These are phyloP conservation scores for Corymbia maculata DNA, from an alignment of 345 rosid species.

Conservation along the genomic window DNA sequence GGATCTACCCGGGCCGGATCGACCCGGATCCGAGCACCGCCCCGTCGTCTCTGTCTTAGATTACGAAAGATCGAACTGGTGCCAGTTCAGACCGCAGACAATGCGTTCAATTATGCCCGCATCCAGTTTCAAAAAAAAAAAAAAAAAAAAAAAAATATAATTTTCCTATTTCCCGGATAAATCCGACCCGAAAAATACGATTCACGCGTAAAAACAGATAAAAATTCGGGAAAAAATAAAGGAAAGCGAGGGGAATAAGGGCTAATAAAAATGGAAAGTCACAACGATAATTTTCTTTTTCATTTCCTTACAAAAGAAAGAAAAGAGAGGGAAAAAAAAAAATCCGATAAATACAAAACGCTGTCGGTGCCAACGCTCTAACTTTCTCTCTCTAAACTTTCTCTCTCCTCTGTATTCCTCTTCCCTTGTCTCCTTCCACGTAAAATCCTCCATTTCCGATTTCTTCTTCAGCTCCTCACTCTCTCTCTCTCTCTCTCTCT, in stretches of 20 bases:
- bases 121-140: no score
- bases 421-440: background rate
- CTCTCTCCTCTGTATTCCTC: background rate
- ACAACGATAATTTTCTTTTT: background rate
- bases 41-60: background rate
- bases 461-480: background rate
- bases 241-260: background rate
- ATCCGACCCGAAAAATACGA: background rate
- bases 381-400: background rate
- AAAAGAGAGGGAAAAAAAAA: fast-evolving
- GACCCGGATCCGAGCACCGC: background rate
- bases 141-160: background rate
- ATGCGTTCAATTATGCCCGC: background rate
- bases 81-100: background rate
- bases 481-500: background rate
- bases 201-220: background rate
- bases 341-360: background rate
- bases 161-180: background rate
- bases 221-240: background rate
- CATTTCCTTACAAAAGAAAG: background rate
- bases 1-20: background rate
- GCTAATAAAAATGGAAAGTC: background rate
- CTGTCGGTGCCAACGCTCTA: background rate
- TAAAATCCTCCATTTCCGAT: background rate
- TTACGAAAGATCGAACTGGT: background rate